Evolutionary conservation across 2,329 filamentous ascomycete genomes (phyloP).

Genomic region (Fusarium sp.): DNA sequence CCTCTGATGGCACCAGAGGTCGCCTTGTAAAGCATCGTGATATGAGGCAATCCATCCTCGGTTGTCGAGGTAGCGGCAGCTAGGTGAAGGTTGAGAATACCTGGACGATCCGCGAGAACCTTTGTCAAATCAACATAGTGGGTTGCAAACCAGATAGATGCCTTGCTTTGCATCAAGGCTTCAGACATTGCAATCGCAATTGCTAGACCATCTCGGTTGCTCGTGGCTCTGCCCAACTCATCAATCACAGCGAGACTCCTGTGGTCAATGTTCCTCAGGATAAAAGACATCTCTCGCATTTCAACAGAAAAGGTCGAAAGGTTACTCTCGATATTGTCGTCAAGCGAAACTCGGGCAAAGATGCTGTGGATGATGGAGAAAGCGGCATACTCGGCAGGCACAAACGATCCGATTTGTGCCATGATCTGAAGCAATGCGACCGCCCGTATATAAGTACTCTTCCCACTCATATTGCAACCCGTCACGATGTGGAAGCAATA

Average conservation of each 20-base stretch:
- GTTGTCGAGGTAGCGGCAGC: constrained; percentile 68
- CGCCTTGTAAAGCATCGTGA: constrained; percentile 90
- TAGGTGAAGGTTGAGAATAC: constrained; percentile 85
- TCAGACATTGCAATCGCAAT: constrained; percentile 93
- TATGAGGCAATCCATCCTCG: constrained; percentile 62
- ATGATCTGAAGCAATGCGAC: constrained; percentile 87
- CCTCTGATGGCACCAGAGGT: constrained; percentile 74
- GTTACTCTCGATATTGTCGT: constrained; percentile 89
- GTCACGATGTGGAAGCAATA: constrained; percentile 92
- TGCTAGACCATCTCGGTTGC: constrained; percentile 84
- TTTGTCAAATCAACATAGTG: constrained; percentile 86
- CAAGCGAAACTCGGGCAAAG: constrained; percentile 86
- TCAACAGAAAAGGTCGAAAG: constrained; percentile 93
- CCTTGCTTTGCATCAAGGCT: constrained; percentile 79
- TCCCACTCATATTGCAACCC: constrained; percentile 98
- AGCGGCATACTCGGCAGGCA: constrained; percentile 84
- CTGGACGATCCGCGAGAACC: constrained; percentile 76
- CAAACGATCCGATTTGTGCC: constrained; percentile 91
- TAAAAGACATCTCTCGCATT: constrained; percentile 96
- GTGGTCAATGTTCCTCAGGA: constrained; percentile 80
- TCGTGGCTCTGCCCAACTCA: constrained; percentile 90
- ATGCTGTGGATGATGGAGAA: constrained; percentile 83
- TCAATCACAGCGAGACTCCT: constrained; percentile 86
- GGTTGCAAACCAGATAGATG: constrained; percentile 90
- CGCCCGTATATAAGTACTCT: constrained; percentile 91